Evolutionary conservation across 306 rosid species (phyloP).

Genomic region (Vigna hirtella): DNA sequence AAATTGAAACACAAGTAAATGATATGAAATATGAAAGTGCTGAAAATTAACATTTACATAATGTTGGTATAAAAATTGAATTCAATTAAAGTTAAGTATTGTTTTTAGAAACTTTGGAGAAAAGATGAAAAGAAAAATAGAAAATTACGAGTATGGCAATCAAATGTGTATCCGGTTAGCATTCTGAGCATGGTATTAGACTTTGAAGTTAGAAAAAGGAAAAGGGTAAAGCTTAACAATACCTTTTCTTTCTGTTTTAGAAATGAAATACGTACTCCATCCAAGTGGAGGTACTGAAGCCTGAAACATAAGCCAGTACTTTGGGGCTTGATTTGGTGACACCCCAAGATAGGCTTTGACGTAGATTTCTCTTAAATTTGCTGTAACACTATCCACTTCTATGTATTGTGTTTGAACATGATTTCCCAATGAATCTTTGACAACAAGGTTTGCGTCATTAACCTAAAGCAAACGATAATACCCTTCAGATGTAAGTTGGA

Average conservation of each 20-base stretch:
- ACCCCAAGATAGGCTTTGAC: neutral
- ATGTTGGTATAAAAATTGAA: neutral
- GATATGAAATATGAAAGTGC: neutral
- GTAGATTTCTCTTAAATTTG: conserved; percentile 7
- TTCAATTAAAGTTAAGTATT: neutral
- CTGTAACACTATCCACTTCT: conserved; percentile 5
- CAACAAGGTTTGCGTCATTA: conserved; percentile 6
- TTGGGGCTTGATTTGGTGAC: conserved; percentile 13
- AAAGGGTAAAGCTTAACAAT: no score
- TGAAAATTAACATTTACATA: neutral
- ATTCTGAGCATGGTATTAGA: no score
- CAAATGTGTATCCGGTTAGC: no score
- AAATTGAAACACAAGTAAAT: neutral
- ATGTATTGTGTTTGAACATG: neutral
- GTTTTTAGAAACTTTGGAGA: no score
- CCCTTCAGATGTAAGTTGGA: neutral
- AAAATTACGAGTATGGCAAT: no score
- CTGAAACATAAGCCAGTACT: conserved; percentile 6
- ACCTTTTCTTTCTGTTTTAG: neutral
- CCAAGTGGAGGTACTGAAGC: conserved; percentile 17
- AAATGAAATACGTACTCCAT: conserved; percentile 15
- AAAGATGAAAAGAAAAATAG: no score
- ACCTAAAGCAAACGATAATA: neutral
- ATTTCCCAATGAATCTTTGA: conserved; percentile 10
- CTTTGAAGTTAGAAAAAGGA: neutral